Evolutionary conservation across 805 yeast species (phyloP).

Genomic region (Candida parachauliodes): DNA sequence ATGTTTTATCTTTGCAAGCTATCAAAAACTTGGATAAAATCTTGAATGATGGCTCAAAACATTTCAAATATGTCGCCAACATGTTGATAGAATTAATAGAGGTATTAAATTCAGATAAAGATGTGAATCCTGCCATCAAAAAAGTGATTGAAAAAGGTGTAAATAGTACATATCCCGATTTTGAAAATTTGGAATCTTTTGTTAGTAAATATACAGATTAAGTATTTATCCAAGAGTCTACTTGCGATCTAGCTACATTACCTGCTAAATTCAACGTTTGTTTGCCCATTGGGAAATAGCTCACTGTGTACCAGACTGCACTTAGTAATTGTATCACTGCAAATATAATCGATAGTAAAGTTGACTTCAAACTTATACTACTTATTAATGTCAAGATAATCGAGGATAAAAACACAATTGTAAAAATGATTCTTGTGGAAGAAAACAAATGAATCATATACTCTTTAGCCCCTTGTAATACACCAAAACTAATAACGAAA

Average conservation of each 20-base stretch:
- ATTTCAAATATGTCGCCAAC: slow-evolving; percentile 21
- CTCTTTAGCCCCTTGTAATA: slow-evolving; percentile 39
- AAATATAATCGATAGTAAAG: slow-evolving; percentile 37
- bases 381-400: slow-evolving; percentile 38
- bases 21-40: slow-evolving; percentile 40
- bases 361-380: slow-evolving; percentile 33
- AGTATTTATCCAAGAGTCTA: slow-evolving; percentile 38
- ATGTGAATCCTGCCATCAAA: slow-evolving; percentile 44
- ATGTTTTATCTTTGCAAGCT: slow-evolving; percentile 44
- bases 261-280: slow-evolving; percentile 42
- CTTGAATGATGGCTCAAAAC: slow-evolving; percentile 20
- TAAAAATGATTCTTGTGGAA: slow-evolving; percentile 38
- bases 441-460: slow-evolving; percentile 39
- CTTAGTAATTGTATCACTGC: slow-evolving; percentile 38
- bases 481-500: slow-evolving; percentile 45
- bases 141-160: slow-evolving; percentile 39
- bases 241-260: slow-evolving; percentile 41
- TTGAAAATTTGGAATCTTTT: slow-evolving; percentile 15
- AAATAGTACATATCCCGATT: slow-evolving; percentile 31
- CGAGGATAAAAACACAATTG: slow-evolving; percentile 35
- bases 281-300: slow-evolving; percentile 46
- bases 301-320: slow-evolving; percentile 44
- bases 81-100: slow-evolving; percentile 30
- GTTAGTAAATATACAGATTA: slow-evolving; percentile 9
- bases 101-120: slow-evolving; percentile 29